These are phyloP conservation scores for Dothistroma pini DNA, from an alignment of 2,329 filamentous ascomycete species.

Conservation along the genomic window DNA sequence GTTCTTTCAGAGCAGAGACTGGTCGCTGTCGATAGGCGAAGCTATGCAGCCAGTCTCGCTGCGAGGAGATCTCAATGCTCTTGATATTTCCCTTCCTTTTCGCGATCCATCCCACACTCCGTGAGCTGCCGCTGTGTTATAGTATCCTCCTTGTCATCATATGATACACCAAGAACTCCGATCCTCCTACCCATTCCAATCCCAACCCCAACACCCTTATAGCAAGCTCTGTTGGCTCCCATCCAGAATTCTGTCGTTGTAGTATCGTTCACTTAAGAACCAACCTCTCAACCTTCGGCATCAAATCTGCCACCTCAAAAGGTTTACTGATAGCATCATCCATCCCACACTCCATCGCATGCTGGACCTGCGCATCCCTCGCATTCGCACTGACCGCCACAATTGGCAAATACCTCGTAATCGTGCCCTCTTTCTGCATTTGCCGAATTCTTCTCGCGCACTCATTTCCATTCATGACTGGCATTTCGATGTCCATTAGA, in stretches of 20 bases:
- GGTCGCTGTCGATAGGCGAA: too few relatives aligned
- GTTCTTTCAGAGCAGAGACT: too few relatives aligned
- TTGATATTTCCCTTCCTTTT: too few relatives aligned
- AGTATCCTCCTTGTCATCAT: too few relatives aligned
- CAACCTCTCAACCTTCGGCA: conserved; percentile 45
- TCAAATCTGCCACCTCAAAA: conserved; percentile 41
- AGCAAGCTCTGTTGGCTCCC: neutral
- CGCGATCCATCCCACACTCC: too few relatives aligned
- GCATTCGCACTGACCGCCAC: conserved; percentile 77
- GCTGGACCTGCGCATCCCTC: conserved; percentile 65
- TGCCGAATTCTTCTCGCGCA: conserved; percentile 65
- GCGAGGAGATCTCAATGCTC: too few relatives aligned
- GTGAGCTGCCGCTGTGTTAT: too few relatives aligned
- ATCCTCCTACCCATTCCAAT: too few relatives aligned
- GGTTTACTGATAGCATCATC: conserved; percentile 77
- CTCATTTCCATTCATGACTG: conserved; percentile 73
- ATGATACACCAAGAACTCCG: too few relatives aligned
- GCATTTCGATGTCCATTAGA: conserved; percentile 75
- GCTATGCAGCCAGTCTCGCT: too few relatives aligned
- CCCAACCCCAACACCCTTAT: too few relatives aligned
- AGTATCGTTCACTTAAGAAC: conserved; percentile 16
- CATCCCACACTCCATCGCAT: conserved; percentile 67
- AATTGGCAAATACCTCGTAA: conserved; percentile 63
- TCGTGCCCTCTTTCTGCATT: conserved; percentile 58
- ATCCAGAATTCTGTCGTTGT: neutral